Percentiles rank a stretch among this genome's conserved stretches.
phyloP scores from a whole-genome alignment of 108 stramenopile species.

The Cylindrotheca closterium region DNA sequence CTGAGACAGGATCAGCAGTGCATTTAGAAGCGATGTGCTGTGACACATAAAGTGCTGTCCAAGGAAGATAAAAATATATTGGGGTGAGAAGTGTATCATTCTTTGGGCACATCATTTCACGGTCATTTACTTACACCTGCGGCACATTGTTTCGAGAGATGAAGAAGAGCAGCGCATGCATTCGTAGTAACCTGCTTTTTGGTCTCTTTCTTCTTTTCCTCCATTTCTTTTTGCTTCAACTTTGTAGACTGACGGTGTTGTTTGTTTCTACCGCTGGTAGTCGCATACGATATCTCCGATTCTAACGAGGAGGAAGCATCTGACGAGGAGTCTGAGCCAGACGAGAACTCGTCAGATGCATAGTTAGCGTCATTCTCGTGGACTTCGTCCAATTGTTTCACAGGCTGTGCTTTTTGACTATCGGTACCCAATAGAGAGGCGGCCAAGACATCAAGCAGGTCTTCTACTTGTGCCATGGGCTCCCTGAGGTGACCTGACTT shows the following conservation, averaged over 20 bases:
- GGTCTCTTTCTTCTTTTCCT: conserved; percentile 39
- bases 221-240: conserved; percentile 47
- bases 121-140: conserved; percentile 48
- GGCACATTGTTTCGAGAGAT: conserved; percentile 79
- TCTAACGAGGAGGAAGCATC: conserved; percentile 12
- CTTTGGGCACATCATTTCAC: not conserved
- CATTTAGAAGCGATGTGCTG: conserved; percentile 43
- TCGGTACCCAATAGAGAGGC: conserved; percentile 39
- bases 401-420: not conserved
- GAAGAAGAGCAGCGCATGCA: conserved; percentile 79
- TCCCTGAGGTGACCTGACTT: conserved; percentile 67
- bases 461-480: conserved; percentile 36
- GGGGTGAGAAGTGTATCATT: not conserved
- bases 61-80: not conserved
- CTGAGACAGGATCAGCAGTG: conserved; percentile 39
- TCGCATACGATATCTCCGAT: conserved; percentile 7
- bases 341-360: conserved; percentile 15
- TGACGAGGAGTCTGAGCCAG: not conserved
- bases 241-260: conserved; percentile 31
- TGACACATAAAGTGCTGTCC: conserved; percentile 35
- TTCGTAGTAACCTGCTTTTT: conserved; percentile 51
- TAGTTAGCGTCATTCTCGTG: conserved; percentile 1
- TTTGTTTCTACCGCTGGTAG: not conserved
- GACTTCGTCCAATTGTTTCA: conserved; percentile 2
- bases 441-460: conserved; percentile 41